Evolutionary conservation across 306 rosid species (phyloP), one percentile per base, ranked within the genome.

Genomic region (Cucurbita moschata): DNA sequence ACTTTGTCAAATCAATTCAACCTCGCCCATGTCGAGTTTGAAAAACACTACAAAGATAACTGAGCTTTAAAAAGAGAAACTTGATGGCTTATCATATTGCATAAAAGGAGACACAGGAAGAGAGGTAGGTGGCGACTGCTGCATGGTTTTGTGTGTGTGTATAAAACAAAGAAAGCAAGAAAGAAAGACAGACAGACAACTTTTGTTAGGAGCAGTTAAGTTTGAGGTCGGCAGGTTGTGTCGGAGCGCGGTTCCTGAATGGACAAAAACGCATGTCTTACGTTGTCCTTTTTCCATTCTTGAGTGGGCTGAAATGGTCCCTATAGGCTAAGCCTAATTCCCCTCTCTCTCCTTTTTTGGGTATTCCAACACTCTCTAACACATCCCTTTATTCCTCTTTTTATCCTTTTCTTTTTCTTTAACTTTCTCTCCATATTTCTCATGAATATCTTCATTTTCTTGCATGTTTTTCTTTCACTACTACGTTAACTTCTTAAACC

Each of bases 241-340:
- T 68, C 73, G 73, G 73, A 68, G 38, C 18, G 57, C 57, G 42
- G 57, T 68, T 68, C 43, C 57, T 68, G 73, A 68, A 68, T 68
- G 73, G 57, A 47, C 73, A 68, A 47, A 68, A 68, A 46, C 73
- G 57, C 73, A 68, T 68, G 57, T 47, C 73, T 49, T 26, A 47
- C 57, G 56, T 68, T 68, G 43, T 49, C 73, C 73, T 66, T 68
- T 68, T 68, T 47, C 13, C 39, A 23, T 23, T 49, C 56, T 68
- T 47, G 47, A 14, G 56, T 47, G 56, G 56, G 13, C 73, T 68
- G 2, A 38, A 21, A 68, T 49, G 73, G 43, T 68, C 43, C 73
- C 73, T 68, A 43, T 9, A 40, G 18, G 6, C 66, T 60, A 37
- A 40, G 35, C 35, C 35, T 30, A 30, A 30, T 3, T 30, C 35